Percentiles rank a stretch among this genome's conserved stretches.
Evolutionary conservation across 768 basidiomycete species (phyloP).

Genomic region (Kondoa subrosea): DNA sequence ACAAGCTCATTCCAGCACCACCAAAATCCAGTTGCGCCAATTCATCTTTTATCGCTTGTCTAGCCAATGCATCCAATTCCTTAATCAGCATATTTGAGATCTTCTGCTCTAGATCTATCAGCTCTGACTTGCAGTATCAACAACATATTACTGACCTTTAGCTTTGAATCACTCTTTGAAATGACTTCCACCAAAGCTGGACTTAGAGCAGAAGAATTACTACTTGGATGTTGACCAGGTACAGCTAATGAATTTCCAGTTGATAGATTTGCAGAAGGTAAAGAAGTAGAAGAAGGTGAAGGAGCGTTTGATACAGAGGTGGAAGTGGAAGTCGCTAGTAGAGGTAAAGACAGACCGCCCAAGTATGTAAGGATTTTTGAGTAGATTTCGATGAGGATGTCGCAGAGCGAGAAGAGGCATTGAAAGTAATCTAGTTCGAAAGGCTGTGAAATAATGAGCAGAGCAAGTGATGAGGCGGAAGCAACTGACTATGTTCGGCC

Average conservation of each 20-base stretch:
- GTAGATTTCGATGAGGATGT: slow-evolving; percentile 76
- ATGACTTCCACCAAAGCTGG: slow-evolving; percentile 46
- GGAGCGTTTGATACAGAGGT: neutral
- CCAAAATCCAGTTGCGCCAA: slow-evolving; percentile 7
- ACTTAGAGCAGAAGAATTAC: slow-evolving; percentile 9
- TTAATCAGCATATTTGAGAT: slow-evolving; percentile 60
- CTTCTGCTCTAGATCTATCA: slow-evolving; percentile 42
- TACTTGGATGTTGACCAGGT: neutral
- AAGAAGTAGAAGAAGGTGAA: neutral
- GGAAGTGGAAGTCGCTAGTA: neutral
- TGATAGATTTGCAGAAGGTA: neutral
- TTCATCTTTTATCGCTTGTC: slow-evolving; percentile 22
- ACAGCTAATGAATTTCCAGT: slow-evolving; percentile 6
- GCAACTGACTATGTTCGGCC: slow-evolving; percentile 21
- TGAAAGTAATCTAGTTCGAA: slow-evolving; percentile 79
- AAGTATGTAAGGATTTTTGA: slow-evolving; percentile 68
- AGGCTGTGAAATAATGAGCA: slow-evolving; percentile 39
- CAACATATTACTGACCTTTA: slow-evolving; percentile 39
- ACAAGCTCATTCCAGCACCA: neutral
- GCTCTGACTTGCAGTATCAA: neutral
- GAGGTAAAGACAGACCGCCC: slow-evolving; percentile 27
- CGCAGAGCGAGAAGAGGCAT: slow-evolving; percentile 68
- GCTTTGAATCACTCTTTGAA: slow-evolving; percentile 60
- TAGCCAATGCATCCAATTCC: slow-evolving; percentile 48
- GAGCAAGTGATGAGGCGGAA: neutral